These are phyloP conservation scores for Hirschioporus abietinus DNA, from an alignment of 768 basidiomycete species.

Conservation along the genomic window DNA sequence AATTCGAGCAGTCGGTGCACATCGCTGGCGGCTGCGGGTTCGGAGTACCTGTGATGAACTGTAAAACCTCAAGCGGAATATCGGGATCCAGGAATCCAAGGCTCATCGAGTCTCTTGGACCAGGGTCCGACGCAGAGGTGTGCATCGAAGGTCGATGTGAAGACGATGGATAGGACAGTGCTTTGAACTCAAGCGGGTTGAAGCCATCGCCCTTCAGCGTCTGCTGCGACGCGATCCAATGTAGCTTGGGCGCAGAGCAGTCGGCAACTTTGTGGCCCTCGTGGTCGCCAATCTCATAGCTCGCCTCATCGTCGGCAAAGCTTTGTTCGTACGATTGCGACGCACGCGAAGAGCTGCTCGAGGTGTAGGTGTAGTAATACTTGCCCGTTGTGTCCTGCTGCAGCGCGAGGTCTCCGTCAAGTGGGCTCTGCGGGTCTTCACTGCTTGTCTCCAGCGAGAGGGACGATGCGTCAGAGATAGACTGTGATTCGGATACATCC, in stretches of 20 bases:
- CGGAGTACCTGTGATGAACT: constrained; percentile 34
- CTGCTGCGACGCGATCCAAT: constrained; percentile 58
- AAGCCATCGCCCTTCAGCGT: constrained; percentile 9
- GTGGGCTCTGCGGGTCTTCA: constrained; percentile 14
- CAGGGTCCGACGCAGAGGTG: constrained; percentile 15
- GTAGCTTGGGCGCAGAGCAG: constrained; percentile 45
- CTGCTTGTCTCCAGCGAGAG: neutral
- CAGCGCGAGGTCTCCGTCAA: constrained; percentile 60
- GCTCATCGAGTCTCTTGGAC: constrained; percentile 12
- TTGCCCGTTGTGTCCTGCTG: constrained; percentile 63
- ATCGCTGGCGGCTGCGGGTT: constrained; percentile 48
- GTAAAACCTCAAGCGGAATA: constrained; percentile 48
- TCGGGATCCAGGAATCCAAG: constrained; percentile 25
- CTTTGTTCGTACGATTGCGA: constrained; percentile 35
- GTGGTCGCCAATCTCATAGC: constrained; percentile 21
- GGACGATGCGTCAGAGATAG: neutral
- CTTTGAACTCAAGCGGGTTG: constrained; percentile 12
- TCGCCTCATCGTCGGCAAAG: constrained; percentile 41
- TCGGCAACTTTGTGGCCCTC: constrained; percentile 21
- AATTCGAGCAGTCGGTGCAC: constrained; percentile 80
- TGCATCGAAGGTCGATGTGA: constrained; percentile 25
- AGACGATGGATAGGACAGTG: constrained; percentile 24
- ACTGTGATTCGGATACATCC: neutral
- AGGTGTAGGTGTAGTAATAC: constrained; percentile 71
- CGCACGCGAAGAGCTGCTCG: constrained; percentile 39